Evolutionary conservation across 140 eudicot genomes (phyloP), one percentile per base, ranked within the genome.

Genomic region (Anethum foeniculum): DNA sequence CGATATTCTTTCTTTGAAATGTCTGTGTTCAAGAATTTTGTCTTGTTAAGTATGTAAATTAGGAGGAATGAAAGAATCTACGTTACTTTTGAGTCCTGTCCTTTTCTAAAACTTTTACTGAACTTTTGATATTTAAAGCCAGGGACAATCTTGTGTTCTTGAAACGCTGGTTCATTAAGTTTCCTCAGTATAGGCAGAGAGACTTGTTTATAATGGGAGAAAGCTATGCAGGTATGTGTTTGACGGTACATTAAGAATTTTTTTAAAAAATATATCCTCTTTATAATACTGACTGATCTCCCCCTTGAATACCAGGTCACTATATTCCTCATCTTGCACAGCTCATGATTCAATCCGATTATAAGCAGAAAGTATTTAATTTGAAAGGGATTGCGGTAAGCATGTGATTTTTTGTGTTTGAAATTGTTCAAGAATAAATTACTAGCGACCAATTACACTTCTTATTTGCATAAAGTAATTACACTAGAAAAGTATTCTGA

Each of bases 131-230:
- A 9, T 60, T 27, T 43, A 67, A 44, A 79, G 98, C 98, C 76
- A 91, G 90, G 84, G 98, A 91, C 86, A 93, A 93, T 83, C 91
- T 93, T 41, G 88, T 91, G 73, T 93, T 93, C 91, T 85, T 93
- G 90, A 91, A 80, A 80, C 84, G 88, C 32, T 93, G 98, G 98
- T 86, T 93, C 80, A 18, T 81, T 80, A 91, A 89, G 80, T 93
- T 88, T 72, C 97, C 98, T 23, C 93, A 88, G 81, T 93, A 91
- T 81, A 86, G 81, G 67, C 79, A 88, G 60, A 90, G 90, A 75
- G 87, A 83, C 85, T 80, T 93, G 85, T 93, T 86, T 81, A 84
- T 93, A 11, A 88, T 97, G 60, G 97, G 98, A 82, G 98, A 93
- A 86, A 93, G 98, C 80, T 93, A 93, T 86, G 98, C 98, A 87